Percentiles rank a stretch among this genome's conserved stretches.
These are phyloP conservation scores for Eutypella sp. DNA, from an alignment of 2,329 filamentous ascomycete genomes.

Conservation along the genomic window DNA sequence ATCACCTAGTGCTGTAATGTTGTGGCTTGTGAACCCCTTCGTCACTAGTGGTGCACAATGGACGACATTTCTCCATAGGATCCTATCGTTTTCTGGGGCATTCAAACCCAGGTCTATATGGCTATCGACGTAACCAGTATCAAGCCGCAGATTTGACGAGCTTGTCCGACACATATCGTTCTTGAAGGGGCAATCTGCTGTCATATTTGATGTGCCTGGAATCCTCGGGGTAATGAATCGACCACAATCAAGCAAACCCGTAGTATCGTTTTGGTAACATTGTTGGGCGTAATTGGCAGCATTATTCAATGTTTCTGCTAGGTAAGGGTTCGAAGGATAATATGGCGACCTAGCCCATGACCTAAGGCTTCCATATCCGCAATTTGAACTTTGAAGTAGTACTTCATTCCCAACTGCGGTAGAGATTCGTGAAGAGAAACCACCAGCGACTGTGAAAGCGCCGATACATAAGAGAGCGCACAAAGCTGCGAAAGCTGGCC, in stretches of 20 bases:
- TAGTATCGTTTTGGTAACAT: neutral
- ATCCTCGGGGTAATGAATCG: neutral
- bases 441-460: neutral
- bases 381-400: neutral
- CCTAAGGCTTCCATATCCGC: neutral
- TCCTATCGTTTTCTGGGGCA: neutral
- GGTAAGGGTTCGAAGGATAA: neutral
- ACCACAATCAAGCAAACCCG: neutral
- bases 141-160: conserved; percentile 3
- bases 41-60: conserved; percentile 12
- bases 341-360: neutral
- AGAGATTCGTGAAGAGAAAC: neutral
- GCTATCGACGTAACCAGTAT: conserved; percentile 7
- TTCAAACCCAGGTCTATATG: conserved; percentile 7
- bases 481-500: neutral
- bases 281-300: neutral
- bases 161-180: conserved; percentile 2
- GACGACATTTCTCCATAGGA: conserved; percentile 3
- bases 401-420: neutral
- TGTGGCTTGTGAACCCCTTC: conserved; percentile 2
- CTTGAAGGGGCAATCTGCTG: conserved; percentile 6
- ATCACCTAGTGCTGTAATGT: neutral
- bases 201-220: neutral
- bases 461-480: neutral
- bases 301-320: neutral